phyloP scores from a whole-genome alignment of 352 stramenopile species.

The Sclerospora graminicola region DNA sequence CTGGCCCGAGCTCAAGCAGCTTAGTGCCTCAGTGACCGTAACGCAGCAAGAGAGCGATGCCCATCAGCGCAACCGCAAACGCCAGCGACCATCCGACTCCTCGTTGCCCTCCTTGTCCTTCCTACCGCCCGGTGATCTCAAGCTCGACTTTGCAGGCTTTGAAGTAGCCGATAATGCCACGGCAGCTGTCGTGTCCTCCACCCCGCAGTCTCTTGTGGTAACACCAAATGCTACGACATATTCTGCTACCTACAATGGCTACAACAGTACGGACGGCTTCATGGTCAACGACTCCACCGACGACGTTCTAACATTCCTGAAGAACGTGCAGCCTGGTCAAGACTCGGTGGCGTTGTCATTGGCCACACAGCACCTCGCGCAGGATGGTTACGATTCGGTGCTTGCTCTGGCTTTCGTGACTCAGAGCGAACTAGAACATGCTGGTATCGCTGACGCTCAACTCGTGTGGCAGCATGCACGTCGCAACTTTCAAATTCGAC shows the following conservation, averaged over 20 bases:
- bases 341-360: conserved; percentile 23
- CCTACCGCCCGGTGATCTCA: conserved; percentile 36
- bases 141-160: conserved; percentile 52
- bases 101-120: conserved; percentile 13
- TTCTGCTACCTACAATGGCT: conserved; percentile 4
- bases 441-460: conserved; percentile 39
- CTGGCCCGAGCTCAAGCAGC: conserved; percentile 25
- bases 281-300: conserved; percentile 2
- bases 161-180: conserved; percentile 19
- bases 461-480: conserved; percentile 34
- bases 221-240: too few species aligned
- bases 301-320: conserved; percentile 42
- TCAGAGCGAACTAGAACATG: conserved; percentile 34
- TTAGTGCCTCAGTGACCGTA: conserved; percentile 18
- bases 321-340: conserved; percentile 31
- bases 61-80: conserved; percentile 28
- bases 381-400: conserved; percentile 55
- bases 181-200: conserved; percentile 5
- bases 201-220: conserved; percentile 7
- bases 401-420: conserved; percentile 40
- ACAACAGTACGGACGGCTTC: conserved; percentile 10
- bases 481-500: conserved; percentile 32
- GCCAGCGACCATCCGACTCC: conserved; percentile 12
- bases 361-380: conserved; percentile 26
- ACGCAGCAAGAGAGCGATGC: conserved; percentile 20